Base-by-base conservation (phyloP, 176 grass and related monocot species). In the Zoysia japonica region DNA sequence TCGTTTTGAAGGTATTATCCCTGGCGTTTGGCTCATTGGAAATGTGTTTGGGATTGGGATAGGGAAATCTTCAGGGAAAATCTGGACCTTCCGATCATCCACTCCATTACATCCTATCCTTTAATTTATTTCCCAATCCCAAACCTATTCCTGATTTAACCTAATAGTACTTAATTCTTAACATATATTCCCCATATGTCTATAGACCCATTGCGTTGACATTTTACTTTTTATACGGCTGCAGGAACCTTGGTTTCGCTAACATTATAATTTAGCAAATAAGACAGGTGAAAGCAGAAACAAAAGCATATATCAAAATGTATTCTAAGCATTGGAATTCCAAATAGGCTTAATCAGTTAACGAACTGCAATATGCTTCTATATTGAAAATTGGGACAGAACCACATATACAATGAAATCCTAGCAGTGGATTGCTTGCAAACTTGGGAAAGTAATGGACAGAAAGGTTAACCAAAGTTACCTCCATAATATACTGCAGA, bases 401-500 rank as follows among this genome's bases (percentile, higher is more conserved):
- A 86, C 76, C 12, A 57, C 15, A 38, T 9, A 57, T 51, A 13
- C n/a, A 65, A 20, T 6, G 53, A n/a, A 54, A 39, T 2, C 9
- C 68, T 40, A 3, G 1, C 14, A 3, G 16, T 86, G 14, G 60
- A 12, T 40, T 81, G 65, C 71, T 66, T 61, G 52, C 10, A 51
- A 83, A 70, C 9, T 64, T 57, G 43, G 35, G 16, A 82, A 70
- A 72, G 64, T 40, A 57, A 61, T 61, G 42, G 74, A 67, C 76
- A 19, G 5, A 57, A 47, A 36, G 49, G 60, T 36, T 8, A 41
- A 61, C 65, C 17, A 77, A 69, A 74, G 73, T 71, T 93, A 99
- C 96, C 92, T 91, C 96, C 92, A 87, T 74, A 99, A 75, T 99
- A 95, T 43, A 99, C 76, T 53, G 92, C 96, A 89, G 96, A 87